Conservation (phyloP, 805 yeast species). For the Hyphopichia homilentoma region DNA sequence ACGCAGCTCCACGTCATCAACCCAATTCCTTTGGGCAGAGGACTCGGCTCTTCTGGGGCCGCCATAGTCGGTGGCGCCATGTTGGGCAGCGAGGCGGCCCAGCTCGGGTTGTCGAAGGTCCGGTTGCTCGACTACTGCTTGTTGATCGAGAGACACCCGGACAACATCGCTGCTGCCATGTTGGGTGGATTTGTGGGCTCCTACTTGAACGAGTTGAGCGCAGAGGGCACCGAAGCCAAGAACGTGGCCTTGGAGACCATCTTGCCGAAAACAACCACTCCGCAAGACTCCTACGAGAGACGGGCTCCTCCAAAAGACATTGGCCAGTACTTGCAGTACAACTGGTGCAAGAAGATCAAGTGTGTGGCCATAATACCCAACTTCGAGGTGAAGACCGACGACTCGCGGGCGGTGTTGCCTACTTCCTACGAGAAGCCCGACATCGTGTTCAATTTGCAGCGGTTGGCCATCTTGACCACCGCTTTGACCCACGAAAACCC, state of each 20-base stretch:
- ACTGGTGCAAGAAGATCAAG: slow-evolving; percentile 76
- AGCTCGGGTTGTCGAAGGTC: slow-evolving; percentile 65
- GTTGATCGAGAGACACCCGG: slow-evolving; percentile 98
- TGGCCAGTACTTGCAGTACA: slow-evolving; percentile 84
- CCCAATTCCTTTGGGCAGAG: slow-evolving; percentile 96
- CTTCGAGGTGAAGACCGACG: slow-evolving; percentile 92
- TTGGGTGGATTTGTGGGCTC: slow-evolving; percentile 99
- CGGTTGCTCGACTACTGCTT: slow-evolving; percentile 91
- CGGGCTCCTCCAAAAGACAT: slow-evolving; percentile 71
- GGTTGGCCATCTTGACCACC: slow-evolving; percentile 87
- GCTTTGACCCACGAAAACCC: slow-evolving; percentile 87
- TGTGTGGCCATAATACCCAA: slow-evolving; percentile 92
- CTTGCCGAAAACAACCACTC: slow-evolving; percentile 66
- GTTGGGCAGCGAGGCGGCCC: slow-evolving; percentile 82
- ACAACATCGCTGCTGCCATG: slow-evolving; percentile 97
- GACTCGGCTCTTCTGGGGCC: slow-evolving; percentile 96
- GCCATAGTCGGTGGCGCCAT: slow-evolving; percentile 97
- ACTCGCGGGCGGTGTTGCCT: slow-evolving; percentile 88
- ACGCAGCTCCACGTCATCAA: slow-evolving; percentile 77
- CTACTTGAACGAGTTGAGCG: slow-evolving; percentile 74
- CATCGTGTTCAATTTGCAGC: slow-evolving; percentile 87
- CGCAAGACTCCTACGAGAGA: slow-evolving; percentile 45
- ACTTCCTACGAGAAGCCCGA: slow-evolving; percentile 72
- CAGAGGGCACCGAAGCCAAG: slow-evolving; percentile 67
- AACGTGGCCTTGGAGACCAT: slow-evolving; percentile 85